Base-by-base conservation (phyloP, 352 stramenopile species). In the Phytophthora pluvialis region DNA sequence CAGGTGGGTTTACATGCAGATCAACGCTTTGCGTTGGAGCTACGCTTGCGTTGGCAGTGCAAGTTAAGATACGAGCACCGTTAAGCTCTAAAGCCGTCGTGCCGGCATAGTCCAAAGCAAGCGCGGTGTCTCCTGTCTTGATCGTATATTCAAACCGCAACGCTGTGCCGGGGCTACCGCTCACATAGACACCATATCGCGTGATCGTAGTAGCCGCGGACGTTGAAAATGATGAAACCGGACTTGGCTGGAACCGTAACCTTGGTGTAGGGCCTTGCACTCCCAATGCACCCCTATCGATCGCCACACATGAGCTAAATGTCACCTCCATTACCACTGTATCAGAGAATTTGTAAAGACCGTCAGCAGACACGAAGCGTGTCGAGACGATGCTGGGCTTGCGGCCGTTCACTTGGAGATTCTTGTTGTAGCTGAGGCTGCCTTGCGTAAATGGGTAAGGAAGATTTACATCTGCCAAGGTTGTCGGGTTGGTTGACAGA, bases 121-220 rank as follows among this genome's bases (percentile, higher is more conserved):
- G 67, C 0, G 86, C 55, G 4, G 78, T 88, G 45, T 96, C 88
- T 15, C 86, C 88, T 2, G 83, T 91, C 43, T 87, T 72, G 5
- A 96, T 72, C 2, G 65, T 80, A 59, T 95, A 96, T 56, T 92
- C 72, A 21, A 96, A 96, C 1, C 80, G 73, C 18, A 96, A 42
- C 7, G 64, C 78, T 0, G 64, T 66, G 25, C 78, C 68, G 1
- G 75, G 70, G 44, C 79, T 89, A 4, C 80, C 83, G 26, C 84
- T 80, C 13, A 88, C 64, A 31, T 91, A 94, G 3, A 53, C 13
- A 1, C 64, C 88, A 46, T 89, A 86, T 10, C 88, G 75, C 25
- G 73, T 87, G 50, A 94, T 89, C 2, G 64, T 75, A 48, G 56
- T 60, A 16, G 68, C 51, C 10, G 46, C 11, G 32, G 63, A 72